Conservation (phyloP, 768 basidiomycete genomes). For the Psilocybe subaeruginosa region DNA sequence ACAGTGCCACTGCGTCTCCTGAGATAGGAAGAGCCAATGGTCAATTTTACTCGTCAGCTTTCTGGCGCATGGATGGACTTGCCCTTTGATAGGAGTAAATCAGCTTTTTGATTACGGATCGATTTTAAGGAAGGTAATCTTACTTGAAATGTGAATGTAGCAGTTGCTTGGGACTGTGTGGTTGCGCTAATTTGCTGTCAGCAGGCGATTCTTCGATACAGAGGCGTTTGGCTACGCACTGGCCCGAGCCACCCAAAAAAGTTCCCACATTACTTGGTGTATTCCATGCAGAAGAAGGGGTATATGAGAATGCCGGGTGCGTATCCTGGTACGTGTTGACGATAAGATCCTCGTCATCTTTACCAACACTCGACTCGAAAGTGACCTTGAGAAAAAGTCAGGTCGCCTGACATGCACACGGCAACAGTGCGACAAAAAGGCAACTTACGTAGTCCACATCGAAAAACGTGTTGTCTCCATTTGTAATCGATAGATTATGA, state of each 20-base stretch:
- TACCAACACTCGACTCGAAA: constrained; percentile 32
- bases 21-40: neutral
- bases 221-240: constrained; percentile 30
- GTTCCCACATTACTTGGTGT: constrained; percentile 33
- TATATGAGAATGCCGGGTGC: constrained; percentile 38
- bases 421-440: neutral
- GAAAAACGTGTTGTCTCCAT: constrained; percentile 29
- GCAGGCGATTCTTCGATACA: constrained; percentile 10
- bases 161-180: neutral
- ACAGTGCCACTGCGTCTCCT: constrained; percentile 38
- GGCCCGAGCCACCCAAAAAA: constrained; percentile 46
- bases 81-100: neutral
- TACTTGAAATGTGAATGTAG: constrained; percentile 30
- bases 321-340: constrained; percentile 34
- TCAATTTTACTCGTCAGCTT: neutral
- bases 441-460: constrained; percentile 53
- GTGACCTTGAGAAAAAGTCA: constrained; percentile 27
- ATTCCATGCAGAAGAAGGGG: constrained; percentile 34
- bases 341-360: constrained; percentile 24
- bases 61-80: neutral
- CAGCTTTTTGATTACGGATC: neutral
- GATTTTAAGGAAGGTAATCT: neutral
- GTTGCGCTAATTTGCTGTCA: constrained; percentile 18
- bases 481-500: constrained; percentile 41
- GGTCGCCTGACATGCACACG: neutral